These are phyloP conservation scores for Rubus idaeus DNA, from an alignment of 306 rosid species.

Conservation along the genomic window DNA sequence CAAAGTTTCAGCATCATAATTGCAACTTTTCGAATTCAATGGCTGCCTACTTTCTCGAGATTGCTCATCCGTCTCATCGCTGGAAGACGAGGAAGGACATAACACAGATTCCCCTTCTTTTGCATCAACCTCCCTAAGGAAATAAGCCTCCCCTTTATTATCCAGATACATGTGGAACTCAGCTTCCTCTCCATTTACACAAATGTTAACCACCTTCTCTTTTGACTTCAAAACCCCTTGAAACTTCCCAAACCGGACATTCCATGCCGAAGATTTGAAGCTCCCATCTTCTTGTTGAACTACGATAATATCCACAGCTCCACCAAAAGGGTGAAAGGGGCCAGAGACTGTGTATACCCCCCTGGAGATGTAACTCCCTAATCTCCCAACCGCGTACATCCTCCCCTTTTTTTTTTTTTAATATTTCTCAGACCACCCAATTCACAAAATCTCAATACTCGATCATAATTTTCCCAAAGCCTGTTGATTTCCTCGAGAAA, in stretches of 20 bases:
- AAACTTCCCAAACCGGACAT: conserved; percentile 84
- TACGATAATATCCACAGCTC: conserved; percentile 91
- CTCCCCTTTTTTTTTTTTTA: conserved; percentile 19
- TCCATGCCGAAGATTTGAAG: conserved; percentile 92
- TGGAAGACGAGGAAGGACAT: conserved; percentile 40
- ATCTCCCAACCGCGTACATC: conserved; percentile 86
- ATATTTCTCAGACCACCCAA: conserved; percentile 14
- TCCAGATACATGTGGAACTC: conserved; percentile 73
- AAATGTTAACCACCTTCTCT: conserved; percentile 63
- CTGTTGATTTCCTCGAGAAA: conserved; percentile 23
- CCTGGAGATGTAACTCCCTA: conserved; percentile 64
- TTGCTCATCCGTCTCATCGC: conserved; percentile 41
- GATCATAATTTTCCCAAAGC: conserved; percentile 11
- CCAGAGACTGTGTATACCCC: conserved; percentile 80
- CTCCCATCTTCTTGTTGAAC: conserved; percentile 81
- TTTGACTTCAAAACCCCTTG: conserved; percentile 83
- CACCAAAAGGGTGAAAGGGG: conserved; percentile 92
- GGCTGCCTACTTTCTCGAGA: conserved; percentile 27
- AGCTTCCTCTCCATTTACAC: conserved; percentile 70
- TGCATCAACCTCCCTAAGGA: conserved; percentile 59
- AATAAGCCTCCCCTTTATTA: conserved; percentile 79
- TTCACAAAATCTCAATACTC: conserved; percentile 19
- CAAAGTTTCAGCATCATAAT: conserved; percentile 29
- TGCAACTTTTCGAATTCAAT: conserved; percentile 39
- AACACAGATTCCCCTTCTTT: conserved; percentile 42